Evolutionary conservation across 2,329 filamentous ascomycete genomes (phyloP).

Genomic region (Clarireedia monteithiana): DNA sequence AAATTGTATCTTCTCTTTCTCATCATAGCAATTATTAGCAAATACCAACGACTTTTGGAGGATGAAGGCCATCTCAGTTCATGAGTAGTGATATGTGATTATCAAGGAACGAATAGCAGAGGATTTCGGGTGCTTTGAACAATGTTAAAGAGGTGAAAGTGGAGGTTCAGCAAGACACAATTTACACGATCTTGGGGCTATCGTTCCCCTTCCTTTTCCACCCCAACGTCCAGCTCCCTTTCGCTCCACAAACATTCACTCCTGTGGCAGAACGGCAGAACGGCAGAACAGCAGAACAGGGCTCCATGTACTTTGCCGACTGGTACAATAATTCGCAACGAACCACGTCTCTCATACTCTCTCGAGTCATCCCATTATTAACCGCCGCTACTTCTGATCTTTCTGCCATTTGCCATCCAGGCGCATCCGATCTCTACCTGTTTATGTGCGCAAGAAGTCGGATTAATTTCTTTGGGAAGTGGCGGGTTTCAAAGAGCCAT

Average conservation of each 20-base stretch:
- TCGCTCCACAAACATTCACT: constrained; percentile 13
- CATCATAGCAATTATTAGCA: constrained; percentile 27
- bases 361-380: constrained; percentile 9
- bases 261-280: constrained; percentile 9
- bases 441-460: constrained; percentile 4
- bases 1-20: constrained; percentile 17
- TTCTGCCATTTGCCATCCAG: constrained; percentile 7
- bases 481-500: neutral
- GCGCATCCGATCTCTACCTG: constrained; percentile 14
- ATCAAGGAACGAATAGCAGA: neutral
- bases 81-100: constrained; percentile 25
- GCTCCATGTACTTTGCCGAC: constrained; percentile 20
- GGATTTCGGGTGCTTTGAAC: constrained; percentile 11
- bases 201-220: constrained; percentile 3
- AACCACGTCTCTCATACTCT: neutral
- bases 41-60: constrained; percentile 18
- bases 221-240: constrained; percentile 8
- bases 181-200: neutral
- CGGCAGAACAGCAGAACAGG: neutral
- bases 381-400: constrained; percentile 8
- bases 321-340: neutral
- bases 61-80: constrained; percentile 14
- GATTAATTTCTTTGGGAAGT: constrained; percentile 6
- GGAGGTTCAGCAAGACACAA: constrained; percentile 8
- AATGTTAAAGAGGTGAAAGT: constrained; percentile 20